phyloP scores from a whole-genome alignment of 169 alveolate genomes.

The Plasmodium chabaudi region DNA sequence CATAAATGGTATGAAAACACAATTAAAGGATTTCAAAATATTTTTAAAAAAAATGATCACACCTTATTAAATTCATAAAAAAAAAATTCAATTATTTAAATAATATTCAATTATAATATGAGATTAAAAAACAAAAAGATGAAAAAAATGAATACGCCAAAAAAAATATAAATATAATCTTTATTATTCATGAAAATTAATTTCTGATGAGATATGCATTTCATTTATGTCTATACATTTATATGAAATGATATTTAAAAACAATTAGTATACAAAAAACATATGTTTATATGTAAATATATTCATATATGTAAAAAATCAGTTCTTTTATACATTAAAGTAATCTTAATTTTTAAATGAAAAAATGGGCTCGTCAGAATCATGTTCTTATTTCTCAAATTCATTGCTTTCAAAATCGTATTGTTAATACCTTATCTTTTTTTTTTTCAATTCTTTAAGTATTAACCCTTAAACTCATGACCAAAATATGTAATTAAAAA shows the following conservation, averaged over 20 bases:
- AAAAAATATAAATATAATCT: conserved; percentile 4
- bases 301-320: background rate
- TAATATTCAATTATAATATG: conserved; percentile 8
- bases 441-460: no score
- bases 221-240: conserved; percentile 16
- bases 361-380: background rate
- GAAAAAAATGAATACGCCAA: background rate
- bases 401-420: no score
- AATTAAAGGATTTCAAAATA: conserved; percentile 1
- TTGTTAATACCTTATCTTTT: no score
- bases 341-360: background rate
- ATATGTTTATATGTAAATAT: background rate
- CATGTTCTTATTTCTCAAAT: no score
- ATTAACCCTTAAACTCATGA: no score
- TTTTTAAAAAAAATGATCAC: conserved; percentile 11
- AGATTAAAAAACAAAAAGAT: conserved; percentile 20
- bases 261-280: conserved; percentile 15
- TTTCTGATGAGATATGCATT: conserved; percentile 17
- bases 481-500: no score
- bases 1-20: background rate
- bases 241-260: background rate
- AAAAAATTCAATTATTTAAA: background rate
- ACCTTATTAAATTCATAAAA: background rate
- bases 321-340: background rate
- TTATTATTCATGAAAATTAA: conserved; percentile 10